Percentiles rank a stretch among this genome's conserved stretches.
Evolutionary conservation across 805 yeast species (phyloP).

Genomic region (Pichia heedii): DNA sequence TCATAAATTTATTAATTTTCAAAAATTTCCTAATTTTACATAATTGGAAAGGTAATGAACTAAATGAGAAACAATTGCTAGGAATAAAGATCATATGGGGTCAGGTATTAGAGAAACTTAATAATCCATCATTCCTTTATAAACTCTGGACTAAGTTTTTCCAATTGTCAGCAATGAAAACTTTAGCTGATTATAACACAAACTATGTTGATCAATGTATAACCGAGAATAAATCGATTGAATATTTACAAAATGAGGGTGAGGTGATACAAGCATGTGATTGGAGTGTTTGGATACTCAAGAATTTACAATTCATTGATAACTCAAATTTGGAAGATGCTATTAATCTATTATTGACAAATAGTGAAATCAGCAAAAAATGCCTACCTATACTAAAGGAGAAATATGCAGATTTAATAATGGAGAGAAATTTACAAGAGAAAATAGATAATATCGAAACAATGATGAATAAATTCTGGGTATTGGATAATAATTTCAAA

Average conservation of each 20-base stretch:
- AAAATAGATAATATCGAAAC: conserved; percentile 13
- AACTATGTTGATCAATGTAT: conserved; percentile 1
- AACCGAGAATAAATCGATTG: not conserved
- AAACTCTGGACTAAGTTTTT: conserved; percentile 14
- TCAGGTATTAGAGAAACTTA: conserved; percentile 19
- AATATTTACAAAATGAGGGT: conserved; percentile 4
- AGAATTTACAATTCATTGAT: conserved; percentile 13
- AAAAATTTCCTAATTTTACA: conserved; percentile 27
- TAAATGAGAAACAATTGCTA: conserved; percentile 19
- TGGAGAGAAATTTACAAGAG: conserved; percentile 1
- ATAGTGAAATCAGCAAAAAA: conserved; percentile 3
- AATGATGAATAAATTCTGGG: conserved; percentile 17
- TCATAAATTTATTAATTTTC: conserved; percentile 23
- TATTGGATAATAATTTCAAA: conserved; percentile 9
- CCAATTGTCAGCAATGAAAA: conserved; percentile 6
- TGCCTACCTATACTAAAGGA: conserved; percentile 1
- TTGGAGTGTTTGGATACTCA: conserved; percentile 10
- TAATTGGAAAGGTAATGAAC: conserved; percentile 10
- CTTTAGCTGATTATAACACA: conserved; percentile 2
- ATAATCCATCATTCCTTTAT: conserved; percentile 9
- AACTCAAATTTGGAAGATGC: conserved; percentile 8
- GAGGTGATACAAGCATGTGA: conserved; percentile 5
- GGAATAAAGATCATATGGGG: conserved; percentile 26
- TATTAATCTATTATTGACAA: conserved; percentile 7
- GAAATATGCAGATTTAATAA: not conserved